Evolutionary conservation across 2,329 filamentous ascomycete species (phyloP).

Genomic region (Rhexocercosporidium sp.): DNA sequence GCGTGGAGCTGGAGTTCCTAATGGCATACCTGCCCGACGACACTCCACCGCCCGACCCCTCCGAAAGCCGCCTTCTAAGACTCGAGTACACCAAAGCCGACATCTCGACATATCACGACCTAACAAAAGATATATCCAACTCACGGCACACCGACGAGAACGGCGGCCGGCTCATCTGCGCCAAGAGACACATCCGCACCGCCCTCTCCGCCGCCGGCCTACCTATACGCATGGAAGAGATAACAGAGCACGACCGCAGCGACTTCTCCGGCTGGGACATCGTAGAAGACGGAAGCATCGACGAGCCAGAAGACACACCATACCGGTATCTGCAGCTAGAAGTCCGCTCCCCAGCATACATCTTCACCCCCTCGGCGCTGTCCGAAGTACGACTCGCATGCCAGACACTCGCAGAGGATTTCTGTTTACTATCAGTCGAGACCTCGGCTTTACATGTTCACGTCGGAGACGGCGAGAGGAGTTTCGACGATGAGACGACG

Average conservation of each 20-base stretch:
- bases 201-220: conserved; percentile 11
- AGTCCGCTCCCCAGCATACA: conserved; percentile 29
- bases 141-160: background rate
- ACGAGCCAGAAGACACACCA: conserved; percentile 1
- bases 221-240: background rate
- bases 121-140: background rate
- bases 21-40: conserved; percentile 6
- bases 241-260: background rate
- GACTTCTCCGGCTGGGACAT: conserved; percentile 23
- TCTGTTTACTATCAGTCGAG: conserved; percentile 32
- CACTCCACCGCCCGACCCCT: background rate
- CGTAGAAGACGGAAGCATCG: conserved; percentile 9
- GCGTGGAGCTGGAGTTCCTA: conserved; percentile 37
- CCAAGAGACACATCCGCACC: conserved; percentile 10
- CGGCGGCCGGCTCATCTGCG: background rate
- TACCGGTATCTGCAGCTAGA: conserved; percentile 24
- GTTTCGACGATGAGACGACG: conserved; percentile 34
- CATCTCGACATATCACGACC: background rate
- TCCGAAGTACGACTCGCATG: conserved; percentile 20
- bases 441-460: conserved; percentile 42
- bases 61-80: background rate
- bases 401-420: conserved; percentile 22
- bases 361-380: conserved; percentile 19
- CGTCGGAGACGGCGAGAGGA: conserved; percentile 36
- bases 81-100: background rate